Base-by-base conservation (phyloP, 352 stramenopile genomes). In the Blastocystis sp. region DNA sequence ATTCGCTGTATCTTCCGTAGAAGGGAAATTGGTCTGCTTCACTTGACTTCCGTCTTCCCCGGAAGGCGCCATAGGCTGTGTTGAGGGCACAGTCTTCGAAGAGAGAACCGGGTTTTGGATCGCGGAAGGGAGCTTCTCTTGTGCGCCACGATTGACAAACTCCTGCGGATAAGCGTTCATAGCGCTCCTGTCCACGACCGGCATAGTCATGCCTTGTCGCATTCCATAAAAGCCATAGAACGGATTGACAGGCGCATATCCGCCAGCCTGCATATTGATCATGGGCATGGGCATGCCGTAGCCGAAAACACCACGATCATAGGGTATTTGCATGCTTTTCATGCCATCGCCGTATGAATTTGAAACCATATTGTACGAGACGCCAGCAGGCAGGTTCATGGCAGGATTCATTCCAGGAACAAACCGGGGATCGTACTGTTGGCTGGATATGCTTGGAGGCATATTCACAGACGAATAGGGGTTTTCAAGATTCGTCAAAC, bases 281-380 rank as follows among this genome's bases (percentile, higher is more conserved):
- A 85, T 67, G 4, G 33, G 50, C 26, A 85, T 85, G 19, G 74
- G 74, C 35, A 85, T 63, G 10, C 24, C 13, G 51, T 85, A 85
- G 60, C 29, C 24, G 50, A 59, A 85, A 33, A 85, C n/a, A 35
- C 55, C 55, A n/a, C 74, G 45, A 24, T 85, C 74, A 31, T 70
- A 85, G 16, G 74, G 51, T n/a, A 69, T 85, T 16, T 29, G 50
- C 51, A 85, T 85, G 3, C 21, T 67, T 69, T 63, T 85, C 26
- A 85, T 67, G 41, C 51, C 24, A 85, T 85, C 74, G 21, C 41
- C 74, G 50, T 69, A 85, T n/a, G 61, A 31, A 67, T 85, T 85
- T 67, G 74, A 41, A 66, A 85, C 74, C 74, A 85, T 85, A 50
- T 24, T 69, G 66, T 85, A 85, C 41, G 74, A 29, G 13, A 85